These are phyloP conservation scores for Hordeum vulgare DNA, from an alignment of 176 grass and related monocot genomes.

Conservation along the genomic window MorexV3_pseudomolecules_assembly NC_058523.1:29522551-29523050, in stretches of 20 bases:
- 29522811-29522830: conserved; percentile 16
- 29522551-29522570: neutral
- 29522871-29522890: neutral
- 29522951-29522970: neutral
- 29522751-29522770: neutral
- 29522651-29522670: neutral
- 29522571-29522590: conserved; percentile 22
- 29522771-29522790: conserved; percentile 8
- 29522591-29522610: neutral
- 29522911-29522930: neutral
- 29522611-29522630: neutral
- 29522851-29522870: neutral
- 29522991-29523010: neutral
- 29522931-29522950: neutral
- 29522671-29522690: neutral
- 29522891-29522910: neutral
- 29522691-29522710: neutral
- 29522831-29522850: neutral
- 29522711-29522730: neutral
- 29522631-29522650: too few species aligned
- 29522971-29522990: neutral
- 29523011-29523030: neutral
- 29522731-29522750: too few species aligned
- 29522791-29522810: conserved; percentile 26
- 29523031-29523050: neutral